Conservation (phyloP, 371 early-diverging fungal species). For the Apophysomyces trapeziformis region DNA sequence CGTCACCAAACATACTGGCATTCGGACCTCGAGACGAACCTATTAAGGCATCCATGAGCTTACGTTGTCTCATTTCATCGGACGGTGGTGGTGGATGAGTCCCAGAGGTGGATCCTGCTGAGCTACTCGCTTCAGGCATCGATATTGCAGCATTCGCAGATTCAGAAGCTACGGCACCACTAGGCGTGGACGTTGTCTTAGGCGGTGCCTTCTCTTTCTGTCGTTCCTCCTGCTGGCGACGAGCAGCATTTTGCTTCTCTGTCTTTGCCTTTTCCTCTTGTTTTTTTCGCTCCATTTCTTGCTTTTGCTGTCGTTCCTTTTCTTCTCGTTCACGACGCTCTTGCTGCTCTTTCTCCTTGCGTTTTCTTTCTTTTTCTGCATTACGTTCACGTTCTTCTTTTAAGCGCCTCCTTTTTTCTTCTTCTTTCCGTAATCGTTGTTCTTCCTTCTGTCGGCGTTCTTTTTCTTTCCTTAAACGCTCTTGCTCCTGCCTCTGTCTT, state of each 20-base stretch:
- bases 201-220: neutral
- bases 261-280: constrained; percentile 33
- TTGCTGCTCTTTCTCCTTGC: constrained; percentile 62
- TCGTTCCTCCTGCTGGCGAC: neutral
- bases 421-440: constrained; percentile 56
- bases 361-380: constrained; percentile 59
- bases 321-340: constrained; percentile 54
- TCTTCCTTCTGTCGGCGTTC: constrained; percentile 51
- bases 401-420: constrained; percentile 55
- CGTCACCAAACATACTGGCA: neutral
- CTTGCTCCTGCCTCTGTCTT: constrained; percentile 55
- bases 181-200: neutral
- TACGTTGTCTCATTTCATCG: constrained; percentile 21
- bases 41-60: constrained; percentile 27
- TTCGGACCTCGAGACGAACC: constrained; percentile 16
- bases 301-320: constrained; percentile 39
- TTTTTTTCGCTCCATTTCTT: constrained; percentile 33
- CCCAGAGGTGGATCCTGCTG: neutral
- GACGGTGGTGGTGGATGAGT: neutral
- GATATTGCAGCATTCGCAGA: neutral
- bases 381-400: constrained; percentile 55
- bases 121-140: neutral
- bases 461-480: constrained; percentile 32
- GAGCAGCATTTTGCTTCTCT: constrained; percentile 15
- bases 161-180: neutral